These are phyloP conservation scores for Panus rudis DNA, from an alignment of 768 basidiomycete genomes.

Conservation along the genomic window DNA sequence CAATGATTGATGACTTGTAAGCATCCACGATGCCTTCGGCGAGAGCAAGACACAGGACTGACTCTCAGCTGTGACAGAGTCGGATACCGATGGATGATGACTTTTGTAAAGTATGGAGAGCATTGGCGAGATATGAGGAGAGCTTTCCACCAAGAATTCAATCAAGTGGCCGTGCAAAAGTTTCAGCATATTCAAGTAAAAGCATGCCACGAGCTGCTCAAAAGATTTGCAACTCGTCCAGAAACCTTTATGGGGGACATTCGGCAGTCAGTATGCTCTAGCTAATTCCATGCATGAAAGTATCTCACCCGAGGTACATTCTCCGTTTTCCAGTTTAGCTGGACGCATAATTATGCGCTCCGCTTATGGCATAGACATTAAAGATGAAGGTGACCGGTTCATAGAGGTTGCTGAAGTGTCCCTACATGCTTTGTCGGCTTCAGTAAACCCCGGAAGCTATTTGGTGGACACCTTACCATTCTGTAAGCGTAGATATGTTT, in stretches of 20 bases:
- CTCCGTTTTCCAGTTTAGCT: constrained; percentile 3
- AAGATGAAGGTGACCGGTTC: constrained; percentile 11
- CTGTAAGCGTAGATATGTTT: background rate
- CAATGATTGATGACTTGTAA: constrained; percentile 10
- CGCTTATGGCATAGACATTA: constrained; percentile 13
- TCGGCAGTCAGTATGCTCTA: constrained; percentile 4
- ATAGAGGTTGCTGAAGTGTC: constrained; percentile 10
- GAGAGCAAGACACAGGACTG: no score
- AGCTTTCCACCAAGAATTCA: constrained; percentile 5
- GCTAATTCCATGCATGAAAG: background rate
- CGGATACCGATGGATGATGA: constrained; percentile 4
- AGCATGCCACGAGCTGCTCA: constrained; percentile 7
- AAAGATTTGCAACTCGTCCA: constrained; percentile 2
- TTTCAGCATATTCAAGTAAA: constrained; percentile 1
- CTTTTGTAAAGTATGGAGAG: constrained; percentile 4
- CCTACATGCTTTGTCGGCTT: constrained; percentile 4
- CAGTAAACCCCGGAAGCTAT: constrained; percentile 9
- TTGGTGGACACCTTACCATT: constrained; percentile 9
- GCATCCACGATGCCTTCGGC: no score
- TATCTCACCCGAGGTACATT: background rate
- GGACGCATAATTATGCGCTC: constrained; percentile 9
- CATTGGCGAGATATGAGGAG: constrained; percentile 2
- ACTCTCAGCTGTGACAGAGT: background rate
- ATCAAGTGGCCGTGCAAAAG: background rate
- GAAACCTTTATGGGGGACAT: constrained; percentile 6